A percentile compares a stretch with the other conserved stretches of the same genome.
These are phyloP conservation scores for Nyctanthes arbortristis DNA, from an alignment of 257 asterid species.

Conservation along the genomic window DNA sequence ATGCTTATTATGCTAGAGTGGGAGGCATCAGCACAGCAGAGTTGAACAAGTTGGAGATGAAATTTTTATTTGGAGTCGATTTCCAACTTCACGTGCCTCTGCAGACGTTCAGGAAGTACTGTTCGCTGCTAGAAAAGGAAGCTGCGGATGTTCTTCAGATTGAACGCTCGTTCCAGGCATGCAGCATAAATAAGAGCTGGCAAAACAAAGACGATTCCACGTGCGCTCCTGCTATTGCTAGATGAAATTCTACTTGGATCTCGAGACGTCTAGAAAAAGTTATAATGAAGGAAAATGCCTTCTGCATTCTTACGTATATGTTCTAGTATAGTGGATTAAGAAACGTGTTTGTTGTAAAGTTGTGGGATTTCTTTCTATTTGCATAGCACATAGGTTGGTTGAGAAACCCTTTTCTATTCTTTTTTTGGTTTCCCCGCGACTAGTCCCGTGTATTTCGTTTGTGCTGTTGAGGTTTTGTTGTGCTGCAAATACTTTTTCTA, in stretches of 20 bases:
- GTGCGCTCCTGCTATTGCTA: conserved; percentile 46
- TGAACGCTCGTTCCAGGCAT: conserved; percentile 59
- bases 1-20: conserved; percentile 86
- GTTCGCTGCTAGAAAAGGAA: conserved; percentile 61
- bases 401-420: background rate
- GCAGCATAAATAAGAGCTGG: conserved; percentile 65
- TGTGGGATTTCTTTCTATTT: conserved; percentile 18
- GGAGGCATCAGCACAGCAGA: conserved; percentile 86
- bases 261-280: background rate
- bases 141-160: conserved; percentile 36
- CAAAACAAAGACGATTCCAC: conserved; percentile 63
- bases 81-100: conserved; percentile 65
- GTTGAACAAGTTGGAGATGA: conserved; percentile 81
- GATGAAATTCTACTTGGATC: conserved; percentile 32
- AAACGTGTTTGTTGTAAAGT: background rate
- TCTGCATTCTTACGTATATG: background rate
- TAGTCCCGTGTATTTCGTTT: no score
- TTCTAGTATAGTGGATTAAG: background rate
- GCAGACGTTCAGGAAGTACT: conserved; percentile 63
- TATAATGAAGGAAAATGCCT: background rate
- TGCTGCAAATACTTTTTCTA: no score
- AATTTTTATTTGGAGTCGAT: conserved; percentile 68
- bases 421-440: conserved; percentile 1
- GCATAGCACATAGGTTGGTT: conserved; percentile 19
- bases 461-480: no score